Conservation (phyloP, 2,329 filamentous ascomycete species). For the Aureobasidium zeae region DNA sequence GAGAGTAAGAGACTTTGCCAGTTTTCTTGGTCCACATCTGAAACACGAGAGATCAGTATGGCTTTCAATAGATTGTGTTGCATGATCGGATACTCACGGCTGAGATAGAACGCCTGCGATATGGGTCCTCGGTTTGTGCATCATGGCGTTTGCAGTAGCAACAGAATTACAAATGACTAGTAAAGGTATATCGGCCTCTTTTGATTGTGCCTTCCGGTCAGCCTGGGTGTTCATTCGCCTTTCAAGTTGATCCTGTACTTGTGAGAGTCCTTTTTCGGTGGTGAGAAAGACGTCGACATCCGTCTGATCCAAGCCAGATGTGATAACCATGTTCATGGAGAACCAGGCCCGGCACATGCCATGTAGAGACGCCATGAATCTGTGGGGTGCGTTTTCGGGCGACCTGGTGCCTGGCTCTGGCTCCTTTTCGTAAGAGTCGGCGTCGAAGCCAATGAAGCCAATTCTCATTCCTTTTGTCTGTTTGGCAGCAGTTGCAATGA, state of each 20-base stretch:
- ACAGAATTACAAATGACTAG: conserved; percentile 12
- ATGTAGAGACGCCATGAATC: conserved; percentile 14
- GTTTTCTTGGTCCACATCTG: conserved; percentile 19
- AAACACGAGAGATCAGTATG: too few species aligned
- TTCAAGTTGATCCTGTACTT: conserved; percentile 3
- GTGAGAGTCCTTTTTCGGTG: conserved; percentile 6
- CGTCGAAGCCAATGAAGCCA: conserved; percentile 10
- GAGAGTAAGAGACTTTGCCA: conserved; percentile 18
- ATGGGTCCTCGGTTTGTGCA: background rate
- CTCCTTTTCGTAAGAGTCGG: conserved; percentile 3
- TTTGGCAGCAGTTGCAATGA: conserved; percentile 1
- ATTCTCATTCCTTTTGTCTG: conserved; percentile 2
- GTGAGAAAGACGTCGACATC: conserved; percentile 12
- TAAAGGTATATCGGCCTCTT: conserved; percentile 1
- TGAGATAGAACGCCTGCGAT: conserved; percentile 4
- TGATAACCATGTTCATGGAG: conserved; percentile 11
- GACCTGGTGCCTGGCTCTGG: background rate
- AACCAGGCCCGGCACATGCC: conserved; percentile 14
- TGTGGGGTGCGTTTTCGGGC: conserved; percentile 5
- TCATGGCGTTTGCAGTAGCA: conserved; percentile 9
- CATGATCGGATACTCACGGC: background rate
- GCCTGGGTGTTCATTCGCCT: background rate
- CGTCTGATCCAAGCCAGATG: background rate
- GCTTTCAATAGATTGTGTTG: too few species aligned
- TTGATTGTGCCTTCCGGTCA: conserved; percentile 2